A percentile compares a stretch with the other conserved stretches of the same genome.
phyloP scores from a whole-genome alignment of 1,284 basidiomycete genomes.

The Hemileccinum hortonii region DNA sequence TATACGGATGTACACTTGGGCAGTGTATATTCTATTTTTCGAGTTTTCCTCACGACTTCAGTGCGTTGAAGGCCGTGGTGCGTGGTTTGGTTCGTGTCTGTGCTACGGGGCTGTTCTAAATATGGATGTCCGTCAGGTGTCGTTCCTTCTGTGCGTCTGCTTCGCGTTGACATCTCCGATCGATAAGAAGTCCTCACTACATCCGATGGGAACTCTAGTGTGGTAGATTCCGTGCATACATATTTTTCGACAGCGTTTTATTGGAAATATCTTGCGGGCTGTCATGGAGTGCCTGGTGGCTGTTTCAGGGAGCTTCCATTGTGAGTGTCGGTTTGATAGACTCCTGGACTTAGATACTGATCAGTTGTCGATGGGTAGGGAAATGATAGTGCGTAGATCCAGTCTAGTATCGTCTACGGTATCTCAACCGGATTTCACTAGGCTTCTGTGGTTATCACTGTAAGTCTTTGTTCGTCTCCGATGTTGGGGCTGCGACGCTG shows the following conservation, averaged over 20 bases:
- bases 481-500: background rate
- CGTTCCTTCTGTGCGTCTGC: constrained; percentile 10
- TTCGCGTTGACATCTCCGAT: background rate
- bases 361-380: background rate
- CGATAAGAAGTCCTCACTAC: background rate
- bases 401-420: background rate
- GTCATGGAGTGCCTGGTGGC: background rate
- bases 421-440: background rate
- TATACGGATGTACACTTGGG: constrained; percentile 14
- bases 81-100: background rate
- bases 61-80: constrained; percentile 11
- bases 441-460: constrained; percentile 1
- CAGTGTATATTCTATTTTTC: constrained; percentile 12
- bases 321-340: constrained; percentile 1
- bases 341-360: background rate
- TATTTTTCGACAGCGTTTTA: background rate
- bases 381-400: constrained; percentile 4
- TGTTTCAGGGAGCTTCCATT: constrained; percentile 4
- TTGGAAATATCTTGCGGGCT: background rate
- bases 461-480: constrained; percentile 1
- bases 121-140: background rate
- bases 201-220: background rate
- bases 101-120: background rate
- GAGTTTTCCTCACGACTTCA: constrained; percentile 16
- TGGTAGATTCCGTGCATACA: constrained; percentile 5